Base-by-base conservation (phyloP, 345 rosid species). In the Heritiera fomes region DNA sequence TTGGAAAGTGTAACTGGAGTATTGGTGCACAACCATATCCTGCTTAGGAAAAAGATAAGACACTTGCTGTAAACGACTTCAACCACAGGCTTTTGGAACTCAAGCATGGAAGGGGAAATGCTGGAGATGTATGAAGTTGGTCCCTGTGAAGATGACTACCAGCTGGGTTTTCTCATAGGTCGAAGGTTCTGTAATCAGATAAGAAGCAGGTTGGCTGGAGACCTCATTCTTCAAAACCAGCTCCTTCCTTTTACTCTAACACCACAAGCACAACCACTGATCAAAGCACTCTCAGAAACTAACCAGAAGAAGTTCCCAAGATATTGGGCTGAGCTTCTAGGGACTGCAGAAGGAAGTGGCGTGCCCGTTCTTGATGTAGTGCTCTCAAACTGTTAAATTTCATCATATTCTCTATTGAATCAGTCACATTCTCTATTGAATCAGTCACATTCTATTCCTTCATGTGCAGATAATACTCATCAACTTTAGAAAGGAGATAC, bases 401-500 rank as follows among this genome's bases (percentile, higher is more conserved):
- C 40, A 61, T 74, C 10, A 6, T 50, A 62, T 62, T 60, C 18
- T 14, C 65, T 30, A 70, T 40, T 76, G 38, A 50, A 8, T 20
- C 32, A 30, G 41, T 71, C 75, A 28, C 60, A 28, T 41, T 13
- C 30, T 34, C 65, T 30, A 70, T 40, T 76, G 38, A 50, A 8
- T 20, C 32, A 30, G 41, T 71, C 75, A 28, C 60, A 28, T 41
- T 13, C 30, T 34, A 52, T 13, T 38, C 60, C 40, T 23, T 68
- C 41, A 3, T 63, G 23, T 80, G 85, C 89, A 90, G 94, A 79
- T 88, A 71, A 81, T 88, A 73, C 76, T 88, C 23, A 50, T 88
- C 70, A 90, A 90, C 83, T 90, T 88, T 83, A 86, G 94, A 86
- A 90, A 90, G 83, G 94, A 90, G 84, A 87, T 90, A 34, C 84